Evolutionary conservation across 108 stramenopile genomes (phyloP), one percentile per base, ranked within the genome.

Genomic region (Nitzschia sp.): DNA sequence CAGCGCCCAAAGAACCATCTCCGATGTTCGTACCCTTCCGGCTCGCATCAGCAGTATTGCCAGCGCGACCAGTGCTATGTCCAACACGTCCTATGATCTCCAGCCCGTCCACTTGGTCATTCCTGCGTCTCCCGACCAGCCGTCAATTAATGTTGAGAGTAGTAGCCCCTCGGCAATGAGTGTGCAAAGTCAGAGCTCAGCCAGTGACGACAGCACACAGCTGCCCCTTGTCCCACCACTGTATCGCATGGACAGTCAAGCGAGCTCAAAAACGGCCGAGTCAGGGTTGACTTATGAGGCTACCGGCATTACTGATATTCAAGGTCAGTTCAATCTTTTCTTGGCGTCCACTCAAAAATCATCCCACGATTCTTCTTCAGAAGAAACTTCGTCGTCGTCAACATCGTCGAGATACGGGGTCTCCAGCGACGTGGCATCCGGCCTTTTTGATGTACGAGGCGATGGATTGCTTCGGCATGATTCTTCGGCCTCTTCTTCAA

Each of bases 261-360:
- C 31, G n/a, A 58, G 57, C 3, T 13, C 57, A 13, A 25, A 58
- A 1, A 34, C 57, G n/a, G 57, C 57, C 13, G n/a, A 31, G 1
- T 58, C 57, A 13, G 57, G 33, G 32, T 19, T 58, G 25, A 58
- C 57, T 31, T 58, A 21, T 28, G 57, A 58, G 1, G 15, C 32
- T 1, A n/a, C 25, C 53, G 22, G 22, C 0, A 15, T 27, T 5
- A n/a, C 53, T 23, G 22, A 27, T 1, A n/a, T 23, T 53, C 22
- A 25, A 53, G 15, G 53, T 22, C 15, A 53, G 25, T 41, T 41
- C n/a, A n/a, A n/a, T n/a, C n/a, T n/a, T n/a, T n/a, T n/a, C n/a
- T n/a, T n/a, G n/a, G n/a, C n/a, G n/a, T n/a, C n/a, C n/a, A n/a
- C n/a, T n/a, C n/a, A n/a, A n/a, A n/a, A n/a, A n/a, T n/a, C n/a